Base-by-base conservation (phyloP, 1,284 basidiomycete genomes). In the Leccinum angustisporum region DNA sequence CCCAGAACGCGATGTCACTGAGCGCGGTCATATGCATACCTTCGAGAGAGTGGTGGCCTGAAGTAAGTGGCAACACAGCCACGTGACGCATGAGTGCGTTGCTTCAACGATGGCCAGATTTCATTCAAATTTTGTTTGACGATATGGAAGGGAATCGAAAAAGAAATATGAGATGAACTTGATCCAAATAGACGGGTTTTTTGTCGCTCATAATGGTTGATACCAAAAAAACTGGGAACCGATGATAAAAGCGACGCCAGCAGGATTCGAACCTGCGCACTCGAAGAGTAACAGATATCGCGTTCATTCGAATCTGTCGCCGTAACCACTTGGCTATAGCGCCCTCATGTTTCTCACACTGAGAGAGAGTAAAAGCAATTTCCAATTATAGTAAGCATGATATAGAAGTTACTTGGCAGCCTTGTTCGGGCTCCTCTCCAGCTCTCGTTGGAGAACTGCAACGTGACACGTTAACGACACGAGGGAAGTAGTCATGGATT, bases 301-400 rank as follows among this genome's bases (percentile, higher is more conserved):
- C 70, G 63, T 68, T 10, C 68, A 62, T 83, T 83, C 81, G 81
- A 83, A 83, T 82, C 80, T 82, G 79, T 81, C 81, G 80, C 80
- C 80, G 79, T 81, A 81, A 81, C 81, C 81, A 82, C 80, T 82
- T 81, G 80, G 80, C 80, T 81, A 81, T 81, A 78, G 74, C 74
- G 77, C 74, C 73, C 38, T 43, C 16, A 1, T 4, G 2, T 9
- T 34, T 25, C 14, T 30, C 21, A 16, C n/a, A 56, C 5, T n/a
- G 13, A 25, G 21, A 21, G 5, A 16, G 5, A 30, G 2, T 16
- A 36, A n/a, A 31, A 14, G 36, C 2, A 50, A 6, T 46, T 54
- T 57, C 61, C 54, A 21, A 46, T 59, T 67, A 59, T 58, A 61
- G 68, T 31, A 36, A 57, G 16, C 14, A 13, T 53, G 27, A 40